A percentile compares a stretch with the other conserved stretches of the same genome.
Evolutionary conservation across 805 yeast genomes (phyloP).

Genomic region (Saccharomyces jurei): DNA sequence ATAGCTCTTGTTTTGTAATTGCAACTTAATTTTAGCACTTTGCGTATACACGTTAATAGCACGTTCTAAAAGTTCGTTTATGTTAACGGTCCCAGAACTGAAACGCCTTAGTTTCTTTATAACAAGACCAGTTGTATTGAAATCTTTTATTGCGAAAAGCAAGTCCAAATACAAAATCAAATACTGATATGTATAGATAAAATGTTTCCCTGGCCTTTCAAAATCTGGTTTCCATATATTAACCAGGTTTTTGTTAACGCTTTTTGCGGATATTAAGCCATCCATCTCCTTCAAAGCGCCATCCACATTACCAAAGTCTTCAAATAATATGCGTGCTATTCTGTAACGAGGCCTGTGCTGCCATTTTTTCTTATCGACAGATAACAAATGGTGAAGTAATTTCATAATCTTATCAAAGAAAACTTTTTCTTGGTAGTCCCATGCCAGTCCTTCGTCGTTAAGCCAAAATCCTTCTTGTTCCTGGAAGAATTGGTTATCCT

Average conservation of each 20-base stretch:
- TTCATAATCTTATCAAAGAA: conserved; percentile 37
- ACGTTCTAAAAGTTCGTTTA: conserved; percentile 23
- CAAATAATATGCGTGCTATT: conserved; percentile 52
- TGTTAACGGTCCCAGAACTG: conserved; percentile 61
- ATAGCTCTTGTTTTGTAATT: conserved; percentile 22
- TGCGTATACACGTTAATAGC: conserved; percentile 19
- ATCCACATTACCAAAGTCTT: conserved; percentile 43
- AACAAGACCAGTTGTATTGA: conserved; percentile 50
- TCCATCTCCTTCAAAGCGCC: conserved; percentile 61
- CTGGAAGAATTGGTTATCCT: conserved; percentile 30
- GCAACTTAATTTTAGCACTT: conserved; percentile 13
- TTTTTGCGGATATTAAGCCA: conserved; percentile 52
- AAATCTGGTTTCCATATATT: conserved; percentile 89
- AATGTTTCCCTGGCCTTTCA: conserved; percentile 91
- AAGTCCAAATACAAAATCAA: conserved; percentile 54
- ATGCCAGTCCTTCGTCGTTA: conserved; percentile 8
- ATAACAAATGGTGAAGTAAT: conserved; percentile 40
- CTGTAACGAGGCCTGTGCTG: conserved; percentile 78
- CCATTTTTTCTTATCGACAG: conserved; percentile 78
- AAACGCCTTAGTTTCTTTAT: conserved; percentile 70
- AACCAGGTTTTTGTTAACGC: conserved; percentile 62
- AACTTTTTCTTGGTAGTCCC: conserved; percentile 14
- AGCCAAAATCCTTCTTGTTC: conserved; percentile 18
- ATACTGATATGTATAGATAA: conserved; percentile 66
- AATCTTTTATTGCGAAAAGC: conserved; percentile 45